Evolutionary conservation across 176 grass and related monocot genomes (phyloP).

Genomic region (Carex littledalei): DNA sequence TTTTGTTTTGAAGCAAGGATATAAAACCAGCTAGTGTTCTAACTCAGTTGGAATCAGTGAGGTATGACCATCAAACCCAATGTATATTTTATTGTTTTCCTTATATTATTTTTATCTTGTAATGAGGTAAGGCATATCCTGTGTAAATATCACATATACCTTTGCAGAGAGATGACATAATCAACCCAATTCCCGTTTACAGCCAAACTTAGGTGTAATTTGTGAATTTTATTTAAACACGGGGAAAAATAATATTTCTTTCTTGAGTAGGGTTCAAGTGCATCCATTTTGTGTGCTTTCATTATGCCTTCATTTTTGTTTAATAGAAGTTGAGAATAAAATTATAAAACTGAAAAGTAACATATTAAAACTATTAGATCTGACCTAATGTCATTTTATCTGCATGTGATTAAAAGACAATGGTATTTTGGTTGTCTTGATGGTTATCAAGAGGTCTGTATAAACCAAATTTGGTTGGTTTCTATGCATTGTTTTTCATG

Average conservation of each 20-base stretch:
- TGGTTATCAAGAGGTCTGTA: neutral
- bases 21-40: conserved; percentile 17
- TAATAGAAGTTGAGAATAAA: neutral
- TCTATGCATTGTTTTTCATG: neutral
- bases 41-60: conserved; percentile 23
- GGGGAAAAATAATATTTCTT: neutral
- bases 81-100: neutral
- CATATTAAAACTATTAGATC: neutral
- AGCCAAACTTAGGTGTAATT: no score
- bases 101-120: neutral
- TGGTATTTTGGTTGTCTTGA: neutral
- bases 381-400: neutral
- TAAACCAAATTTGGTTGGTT: neutral
- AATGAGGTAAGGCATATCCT: neutral
- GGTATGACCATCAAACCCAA: conserved; percentile 11
- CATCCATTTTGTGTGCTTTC: neutral
- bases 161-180: neutral
- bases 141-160: neutral
- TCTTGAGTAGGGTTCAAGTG: neutral
- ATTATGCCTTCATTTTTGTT: neutral
- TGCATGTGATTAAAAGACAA: neutral
- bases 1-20: conserved; percentile 17
- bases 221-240: neutral
- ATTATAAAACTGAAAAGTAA: neutral
- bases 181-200: neutral